Percentiles rank a stretch among this genome's conserved stretches.
These are phyloP conservation scores for Pyricularia pennisetigena DNA, from an alignment of 2,329 filamentous ascomycete genomes.

Conservation along the genomic window DNA sequence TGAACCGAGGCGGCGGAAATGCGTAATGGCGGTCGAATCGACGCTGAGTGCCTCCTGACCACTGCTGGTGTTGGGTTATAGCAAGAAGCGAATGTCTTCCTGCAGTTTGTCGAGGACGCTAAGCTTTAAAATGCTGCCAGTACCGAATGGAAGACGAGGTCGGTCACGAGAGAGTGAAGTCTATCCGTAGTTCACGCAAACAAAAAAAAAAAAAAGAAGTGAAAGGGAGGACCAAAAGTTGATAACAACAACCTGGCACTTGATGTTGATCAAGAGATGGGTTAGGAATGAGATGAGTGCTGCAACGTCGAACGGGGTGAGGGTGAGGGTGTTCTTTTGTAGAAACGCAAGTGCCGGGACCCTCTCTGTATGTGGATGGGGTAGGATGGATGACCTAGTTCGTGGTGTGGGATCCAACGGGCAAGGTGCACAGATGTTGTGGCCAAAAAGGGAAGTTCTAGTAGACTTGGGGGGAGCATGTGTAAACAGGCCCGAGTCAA, in stretches of 20 bases:
- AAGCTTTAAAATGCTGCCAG: neutral
- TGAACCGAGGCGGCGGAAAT: neutral
- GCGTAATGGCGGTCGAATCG: neutral
- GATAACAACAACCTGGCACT: neutral
- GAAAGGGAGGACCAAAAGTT: constrained; percentile 1
- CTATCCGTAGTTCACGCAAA: neutral
- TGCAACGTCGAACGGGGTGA: neutral
- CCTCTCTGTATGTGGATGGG: constrained; percentile 2
- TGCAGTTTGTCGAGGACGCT: neutral
- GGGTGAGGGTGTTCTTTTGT: constrained; percentile 5
- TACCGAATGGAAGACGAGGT: neutral
- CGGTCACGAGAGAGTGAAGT: neutral
- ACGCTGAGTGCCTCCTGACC: neutral
- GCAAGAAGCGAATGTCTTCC: constrained; percentile 11
- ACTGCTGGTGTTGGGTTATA: neutral
- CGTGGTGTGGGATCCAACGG: constrained; percentile 4
- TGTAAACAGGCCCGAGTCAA: constrained; percentile 2
- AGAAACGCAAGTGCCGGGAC: constrained; percentile 5
- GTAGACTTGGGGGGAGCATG: neutral
- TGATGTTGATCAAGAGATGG: constrained; percentile 1
- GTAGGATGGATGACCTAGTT: neutral
- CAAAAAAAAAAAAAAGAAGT: constrained; percentile 11
- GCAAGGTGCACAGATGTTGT: constrained; percentile 4
- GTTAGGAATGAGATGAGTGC: neutral
- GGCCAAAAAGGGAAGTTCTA: neutral